phyloP scores from a whole-genome alignment of 495 filamentous ascomycete genomes.

The Trichoderma orchidacearum region DNA sequence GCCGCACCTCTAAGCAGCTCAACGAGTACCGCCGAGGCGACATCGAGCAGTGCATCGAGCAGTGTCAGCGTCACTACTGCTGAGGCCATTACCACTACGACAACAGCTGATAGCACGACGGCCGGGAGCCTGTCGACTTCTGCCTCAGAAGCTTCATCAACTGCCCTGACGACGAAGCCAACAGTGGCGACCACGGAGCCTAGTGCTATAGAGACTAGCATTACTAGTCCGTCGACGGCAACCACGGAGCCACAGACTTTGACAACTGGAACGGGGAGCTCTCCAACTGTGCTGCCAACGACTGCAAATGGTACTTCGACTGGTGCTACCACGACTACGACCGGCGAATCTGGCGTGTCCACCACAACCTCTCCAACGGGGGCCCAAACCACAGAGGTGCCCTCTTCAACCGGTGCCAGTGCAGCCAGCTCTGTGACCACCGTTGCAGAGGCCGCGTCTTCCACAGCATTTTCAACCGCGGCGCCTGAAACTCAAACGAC shows the following conservation, averaged over 20 bases:
- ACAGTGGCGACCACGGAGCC: background rate
- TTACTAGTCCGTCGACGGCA: background rate
- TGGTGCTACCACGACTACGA: background rate
- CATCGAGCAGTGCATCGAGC: too few species aligned
- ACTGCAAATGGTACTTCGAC: background rate
- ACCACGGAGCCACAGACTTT: background rate
- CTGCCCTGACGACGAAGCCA: background rate
- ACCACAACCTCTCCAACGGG: background rate
- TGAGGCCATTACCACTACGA: too few species aligned
- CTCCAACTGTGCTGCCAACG: background rate
- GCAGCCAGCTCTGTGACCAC: too few species aligned
- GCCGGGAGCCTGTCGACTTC: too few species aligned
- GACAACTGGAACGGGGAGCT: background rate
- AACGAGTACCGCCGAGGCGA: too few species aligned
- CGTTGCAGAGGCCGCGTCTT: background rate
- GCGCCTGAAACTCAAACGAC: background rate
- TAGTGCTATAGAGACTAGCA: background rate
- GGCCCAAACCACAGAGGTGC: background rate
- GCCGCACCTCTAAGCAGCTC: too few species aligned
- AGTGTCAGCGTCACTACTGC: too few species aligned
- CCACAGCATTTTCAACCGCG: background rate
- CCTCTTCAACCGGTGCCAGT: background rate
- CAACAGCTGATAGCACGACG: too few species aligned
- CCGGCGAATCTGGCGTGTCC: background rate
- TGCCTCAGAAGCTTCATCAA: too few species aligned